Conservation (phyloP, 352 stramenopile species). For the Halophytophthora batemanensis region DNA sequence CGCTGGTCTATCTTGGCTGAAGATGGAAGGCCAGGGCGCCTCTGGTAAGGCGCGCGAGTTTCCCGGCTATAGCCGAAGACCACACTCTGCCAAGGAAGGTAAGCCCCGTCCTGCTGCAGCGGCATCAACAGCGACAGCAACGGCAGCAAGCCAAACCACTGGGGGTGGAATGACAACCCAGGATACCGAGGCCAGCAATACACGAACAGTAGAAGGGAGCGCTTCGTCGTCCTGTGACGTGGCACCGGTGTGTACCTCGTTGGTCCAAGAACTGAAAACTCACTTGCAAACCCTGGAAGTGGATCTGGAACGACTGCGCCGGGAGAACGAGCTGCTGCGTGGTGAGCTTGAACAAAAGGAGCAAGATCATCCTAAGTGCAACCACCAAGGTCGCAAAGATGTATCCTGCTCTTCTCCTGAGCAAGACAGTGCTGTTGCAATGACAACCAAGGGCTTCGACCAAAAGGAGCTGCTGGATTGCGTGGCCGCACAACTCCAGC, state of each 20-base stretch:
- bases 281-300: constrained; percentile 43
- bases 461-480: constrained; percentile 29
- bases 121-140: no score
- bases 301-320: constrained; percentile 37
- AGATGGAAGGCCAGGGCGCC: no score
- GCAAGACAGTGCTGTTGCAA: background rate
- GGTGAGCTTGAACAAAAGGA: constrained; percentile 18
- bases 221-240: background rate
- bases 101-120: no score
- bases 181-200: no score
- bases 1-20: no score
- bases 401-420: background rate
- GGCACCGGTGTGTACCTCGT: constrained; percentile 8
- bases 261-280: constrained; percentile 38
- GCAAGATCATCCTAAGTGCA: background rate
- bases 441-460: constrained; percentile 2
- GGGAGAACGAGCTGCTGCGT: constrained; percentile 58
- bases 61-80: no score
- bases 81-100: no score
- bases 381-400: background rate
- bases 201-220: no score
- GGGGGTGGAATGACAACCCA: no score
- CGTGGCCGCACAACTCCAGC: constrained; percentile 32
- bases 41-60: no score
- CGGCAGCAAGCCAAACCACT: no score